Evolutionary conservation across 441 rosid genomes (phyloP), one percentile per base, ranked within the genome.

Genomic region (Melastoma candidum): DNA sequence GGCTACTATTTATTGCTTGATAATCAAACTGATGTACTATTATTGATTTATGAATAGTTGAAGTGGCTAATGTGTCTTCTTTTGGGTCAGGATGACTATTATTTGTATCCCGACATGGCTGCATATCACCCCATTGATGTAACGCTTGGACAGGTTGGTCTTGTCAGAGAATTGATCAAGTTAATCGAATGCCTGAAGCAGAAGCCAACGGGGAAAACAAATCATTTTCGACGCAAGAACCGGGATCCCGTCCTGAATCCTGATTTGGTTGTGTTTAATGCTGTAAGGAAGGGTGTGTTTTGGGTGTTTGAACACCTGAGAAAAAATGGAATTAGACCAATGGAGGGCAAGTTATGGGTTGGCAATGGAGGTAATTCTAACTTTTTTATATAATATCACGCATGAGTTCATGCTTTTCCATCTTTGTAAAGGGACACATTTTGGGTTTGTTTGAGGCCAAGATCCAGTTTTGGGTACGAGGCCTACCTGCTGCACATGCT

Each of bases 221-320:
- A 72, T 68, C 67, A 67, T 58, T 54, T 61, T 71, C 74, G 67
- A 22, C 54, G 57, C 60, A 87, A 70, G 80, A 75, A 80, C 63
- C 83, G 96, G 88, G 82, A 87, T 62, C 95, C 90, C 2, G 63
- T 72, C 70, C 88, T 87, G 59, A 88, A 83, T 72, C 98, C 96
- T 2, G 95, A 90, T 71, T 12, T 85, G 44, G 93, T 90, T 67
- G 77, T 90, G 46, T 90, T 83, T 66, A 90, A 90, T 68, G 93
- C 95, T 76, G 98, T 90, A 77, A 73, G 96, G 98, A 83, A 85
- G 73, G 95, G 86, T 54, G 96, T 85, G 49, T 73, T 81, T 32
- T 87, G 96, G 96, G 96, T 85, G 56, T 87, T 90, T 77, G 46
- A 74, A 64, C 88, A 90, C 75, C 63, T 90, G 66, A 76, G 95